phyloP scores from a whole-genome alignment of 2,329 filamentous ascomycete genomes.

The Aureobasidium sp. region DNA sequence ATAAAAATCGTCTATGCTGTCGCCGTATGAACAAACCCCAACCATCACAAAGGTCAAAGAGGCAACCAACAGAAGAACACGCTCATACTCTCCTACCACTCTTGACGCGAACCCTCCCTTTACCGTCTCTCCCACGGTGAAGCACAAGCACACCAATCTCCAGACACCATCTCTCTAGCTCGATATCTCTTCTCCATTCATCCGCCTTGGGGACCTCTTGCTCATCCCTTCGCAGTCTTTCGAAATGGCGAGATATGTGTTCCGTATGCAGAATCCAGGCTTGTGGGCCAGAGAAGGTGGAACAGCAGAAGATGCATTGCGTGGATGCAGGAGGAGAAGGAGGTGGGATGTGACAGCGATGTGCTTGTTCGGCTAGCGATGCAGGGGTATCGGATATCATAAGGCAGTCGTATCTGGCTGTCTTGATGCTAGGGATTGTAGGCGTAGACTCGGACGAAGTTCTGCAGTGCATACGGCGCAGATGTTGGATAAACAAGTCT shows the following conservation, averaged over 20 bases:
- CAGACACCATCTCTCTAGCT: conserved; percentile 32
- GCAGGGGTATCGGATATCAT: conserved; percentile 13
- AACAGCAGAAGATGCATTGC: conserved; percentile 56
- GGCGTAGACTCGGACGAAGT: conserved; percentile 24
- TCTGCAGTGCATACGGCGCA: conserved; percentile 69
- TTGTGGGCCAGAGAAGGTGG: conserved; percentile 51
- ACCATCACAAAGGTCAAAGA: not conserved
- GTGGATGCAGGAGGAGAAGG: conserved; percentile 54
- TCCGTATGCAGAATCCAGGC: conserved; percentile 82
- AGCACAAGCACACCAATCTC: conserved; percentile 29
- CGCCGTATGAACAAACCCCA: not conserved
- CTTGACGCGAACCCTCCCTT: not conserved
- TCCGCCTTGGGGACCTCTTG: conserved; percentile 25
- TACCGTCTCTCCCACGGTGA: not conserved
- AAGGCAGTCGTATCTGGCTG: conserved; percentile 9
- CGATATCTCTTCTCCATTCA: conserved; percentile 29
- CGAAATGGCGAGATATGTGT: conserved; percentile 74
- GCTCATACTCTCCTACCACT: not conserved
- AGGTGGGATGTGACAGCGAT: conserved; percentile 52
- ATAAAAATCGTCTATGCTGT: not conserved
- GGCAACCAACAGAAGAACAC: not conserved
- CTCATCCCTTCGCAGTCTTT: conserved; percentile 41
- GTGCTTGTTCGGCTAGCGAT: conserved; percentile 40
- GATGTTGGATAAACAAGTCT: conserved; percentile 82
- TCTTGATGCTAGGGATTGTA: conserved; percentile 22